phyloP scores from a whole-genome alignment of 2,329 filamentous ascomycete species.

The Trichoderma cornu-damae region DNA sequence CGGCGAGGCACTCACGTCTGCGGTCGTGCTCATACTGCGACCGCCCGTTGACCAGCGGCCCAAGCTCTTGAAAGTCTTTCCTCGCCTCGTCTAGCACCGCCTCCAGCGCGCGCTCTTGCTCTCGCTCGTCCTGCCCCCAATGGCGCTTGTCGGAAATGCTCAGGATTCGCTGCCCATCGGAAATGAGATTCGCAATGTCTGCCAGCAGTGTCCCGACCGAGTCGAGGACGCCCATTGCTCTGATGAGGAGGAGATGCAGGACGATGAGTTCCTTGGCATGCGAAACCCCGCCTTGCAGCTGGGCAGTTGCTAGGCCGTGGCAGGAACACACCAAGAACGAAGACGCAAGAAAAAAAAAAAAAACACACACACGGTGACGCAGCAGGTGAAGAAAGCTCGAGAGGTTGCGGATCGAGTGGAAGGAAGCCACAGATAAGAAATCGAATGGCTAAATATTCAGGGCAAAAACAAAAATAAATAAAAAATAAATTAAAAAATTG shows the following conservation, averaged over 20 bases:
- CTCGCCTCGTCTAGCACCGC: conserved; percentile 54
- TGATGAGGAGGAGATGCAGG: background rate
- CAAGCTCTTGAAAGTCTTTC: conserved; percentile 56
- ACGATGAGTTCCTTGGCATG: background rate
- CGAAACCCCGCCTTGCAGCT: conserved; percentile 15
- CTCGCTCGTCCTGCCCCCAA: conserved; percentile 56
- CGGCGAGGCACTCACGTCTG: conserved; percentile 39
- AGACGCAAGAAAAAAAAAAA: no score
- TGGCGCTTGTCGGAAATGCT: conserved; percentile 53
- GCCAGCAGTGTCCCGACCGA: conserved; percentile 56
- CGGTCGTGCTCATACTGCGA: conserved; percentile 55
- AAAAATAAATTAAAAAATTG: no score
- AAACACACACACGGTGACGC: background rate
- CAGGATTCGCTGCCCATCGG: conserved; percentile 50
- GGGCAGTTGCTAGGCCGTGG: background rate
- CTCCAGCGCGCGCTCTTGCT: conserved; percentile 52
- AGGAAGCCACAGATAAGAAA: background rate
- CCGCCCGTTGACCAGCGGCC: conserved; percentile 50
- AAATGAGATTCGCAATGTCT: conserved; percentile 50
- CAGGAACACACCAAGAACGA: background rate
- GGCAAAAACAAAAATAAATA: background rate
- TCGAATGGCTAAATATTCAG: conserved; percentile 2
- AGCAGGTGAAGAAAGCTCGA: background rate
- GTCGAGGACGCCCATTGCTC: conserved; percentile 39
- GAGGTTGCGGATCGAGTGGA: background rate